Evolutionary conservation across 2,329 filamentous ascomycete genomes (phyloP), one percentile per base, ranked within the genome.

Genomic region (Penicillium sp.): DNA sequence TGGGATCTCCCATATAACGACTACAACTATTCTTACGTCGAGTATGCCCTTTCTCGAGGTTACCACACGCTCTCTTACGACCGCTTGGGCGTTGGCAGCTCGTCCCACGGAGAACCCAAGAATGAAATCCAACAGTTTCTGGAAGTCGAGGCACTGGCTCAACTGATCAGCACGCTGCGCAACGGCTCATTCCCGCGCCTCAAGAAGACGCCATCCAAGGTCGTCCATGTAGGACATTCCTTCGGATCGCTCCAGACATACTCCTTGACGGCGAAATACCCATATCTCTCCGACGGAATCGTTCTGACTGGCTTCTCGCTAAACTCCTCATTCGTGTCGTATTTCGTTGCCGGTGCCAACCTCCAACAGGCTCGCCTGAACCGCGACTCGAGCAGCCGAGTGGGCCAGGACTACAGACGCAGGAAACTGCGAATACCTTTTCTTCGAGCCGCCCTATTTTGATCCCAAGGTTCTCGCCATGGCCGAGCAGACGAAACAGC

Each of bases 31-130:
- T 67, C 63, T 7, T 69, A 64, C 40, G 62, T 70, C 36, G 55
- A 68, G 23, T 55, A 62, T 5, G 51, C 59, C 8, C 51, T 67
- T 25, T 50, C 45, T 14, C 58, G 57, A 20, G 67, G 66, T 25
- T 70, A 69, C 47, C 56, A 62, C 17, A 69, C 66, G 13, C 57
- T 70, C 10, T 62, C 64, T 6, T 70, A 67, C 41, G 65, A 69
- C 45, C 62, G 66, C 17, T 52, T 69, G 9, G 65, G 65, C n/a
- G 53, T 59, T 4, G 65, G 62, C 17, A 54, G 58, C 18, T 69
- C 64, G 2, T 56, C 58, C 11, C 58, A 63, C 25, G 60, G 65
- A 8, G 59, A 72, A 33, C 62, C 67, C 4, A 69, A 69, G 45
- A 56, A 57, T 14, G 58, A 65, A 7, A 62, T 71, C 10, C 68